Evolutionary conservation across 78 protist genomes (phyloP), one percentile per base, ranked within the genome.

Genomic region (Dictyostelium capitatum): DNA sequence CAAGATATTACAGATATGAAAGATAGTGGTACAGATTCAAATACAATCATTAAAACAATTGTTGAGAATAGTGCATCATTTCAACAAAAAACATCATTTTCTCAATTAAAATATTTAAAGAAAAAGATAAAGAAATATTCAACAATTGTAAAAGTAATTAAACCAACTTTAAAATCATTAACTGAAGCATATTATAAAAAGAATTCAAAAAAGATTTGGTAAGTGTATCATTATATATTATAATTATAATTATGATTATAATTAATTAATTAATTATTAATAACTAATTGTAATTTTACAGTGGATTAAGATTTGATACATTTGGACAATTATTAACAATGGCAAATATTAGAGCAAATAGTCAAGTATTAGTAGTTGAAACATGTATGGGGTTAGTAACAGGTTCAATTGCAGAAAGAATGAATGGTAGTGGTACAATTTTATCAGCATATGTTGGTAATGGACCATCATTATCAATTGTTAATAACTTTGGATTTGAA

Each of bases 241-340:
- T n/a, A n/a, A n/a, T n/a, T n/a, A n/a, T n/a, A n/a, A n/a, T n/a
- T n/a, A n/a, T n/a, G n/a, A n/a, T n/a, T n/a, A n/a, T n/a, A n/a
- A n/a, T n/a, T n/a, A n/a, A n/a, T n/a, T n/a, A n/a, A n/a, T n/a
- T n/a, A n/a, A n/a, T n/a, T n/a, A n/a, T n/a, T n/a, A n/a, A 8
- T 48, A 48, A 8, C 43, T 37, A 37, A 37, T 2, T 56, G 2
- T 56, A 19, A 19, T 19, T 23, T 62, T 32, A 17, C 25, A 90
- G 95, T 56, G 48, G 64, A 67, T 41, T 91, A 12, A 91, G 95
- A 82, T 82, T 83, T 43, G 95, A 91, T 79, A 51, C 95, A 70
- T 82, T 91, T 48, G 90, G 89, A 11, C 84, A 78, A 47, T 46
- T 91, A 30, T 78, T 91, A 47, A 91, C 95, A n/a, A n/a, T 54